Base-by-base conservation (phyloP, 768 basidiomycete genomes). In the Tylopilus subfusipes region DNA sequence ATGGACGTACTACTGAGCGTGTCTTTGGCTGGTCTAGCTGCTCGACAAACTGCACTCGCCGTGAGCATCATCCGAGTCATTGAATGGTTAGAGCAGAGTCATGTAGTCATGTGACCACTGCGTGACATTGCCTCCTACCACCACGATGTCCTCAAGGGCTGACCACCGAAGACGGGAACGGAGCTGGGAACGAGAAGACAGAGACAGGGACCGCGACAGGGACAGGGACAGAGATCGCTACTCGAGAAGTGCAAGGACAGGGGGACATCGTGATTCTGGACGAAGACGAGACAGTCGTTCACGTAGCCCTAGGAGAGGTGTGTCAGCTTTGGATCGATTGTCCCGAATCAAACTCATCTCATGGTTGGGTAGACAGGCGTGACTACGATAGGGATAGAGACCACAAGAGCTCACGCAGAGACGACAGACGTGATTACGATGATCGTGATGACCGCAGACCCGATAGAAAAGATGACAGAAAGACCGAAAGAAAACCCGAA, bases 91-190 rank as follows among this genome's bases (percentile, higher is more conserved):
- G 19, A 29, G 44, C 21, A 50, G 19, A 42, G 50, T 42, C 11
- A 16, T n/a, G 29, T 39, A 42, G 59, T 64, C 68, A 70, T 63
- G 68, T 70, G 70, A 69, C 55, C 43, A 3, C 8, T 1, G 25
- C 38, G n/a, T 18, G 47, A 33, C 25, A 43, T 57, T 54, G 69
- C 33, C 73, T 80, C 27, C 65, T 65, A 48, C 82, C 48, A 51
- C 82, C 43, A 53, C 62, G n/a, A 72, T 87, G 84, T 81, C 84
- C 58, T 82, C 81, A 52, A 81, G 81, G 58, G 52, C 71, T 42
- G 82, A 82, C 57, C 68, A 78, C 60, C 76, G 82, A 64, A 72
- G 79, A 66, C 79, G 82, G 55, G 85, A 86, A 63, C 70, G 83
- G 60, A 84, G 84, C 63, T 82, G 84, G 81, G 85, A 86, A 55